Conservation (phyloP, 176 grass and related monocot species). For the Chloris gayana region DNA sequence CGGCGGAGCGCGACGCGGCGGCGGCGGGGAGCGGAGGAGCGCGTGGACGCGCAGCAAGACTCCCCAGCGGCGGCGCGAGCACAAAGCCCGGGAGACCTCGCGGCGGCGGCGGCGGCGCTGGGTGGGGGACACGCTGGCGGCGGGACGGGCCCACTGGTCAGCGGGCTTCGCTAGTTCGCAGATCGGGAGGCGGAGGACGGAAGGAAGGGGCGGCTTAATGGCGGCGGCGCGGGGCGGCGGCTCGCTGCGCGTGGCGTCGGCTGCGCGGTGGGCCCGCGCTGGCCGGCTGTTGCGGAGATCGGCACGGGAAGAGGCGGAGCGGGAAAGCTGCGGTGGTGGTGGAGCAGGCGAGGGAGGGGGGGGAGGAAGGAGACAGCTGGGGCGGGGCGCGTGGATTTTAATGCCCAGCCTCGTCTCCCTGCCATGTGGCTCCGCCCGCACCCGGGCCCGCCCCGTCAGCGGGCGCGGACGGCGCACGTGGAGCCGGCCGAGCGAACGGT, state of each 20-base stretch:
- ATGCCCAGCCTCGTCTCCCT: background rate
- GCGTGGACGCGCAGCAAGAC: background rate
- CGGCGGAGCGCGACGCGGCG: background rate
- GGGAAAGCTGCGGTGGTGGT: conserved; percentile 23
- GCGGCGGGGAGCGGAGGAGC: background rate
- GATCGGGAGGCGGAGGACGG: conserved; percentile 38
- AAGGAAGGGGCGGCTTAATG: background rate
- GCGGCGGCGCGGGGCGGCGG: background rate
- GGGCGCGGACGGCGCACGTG: background rate
- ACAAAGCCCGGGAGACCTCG: background rate
- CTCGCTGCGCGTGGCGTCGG: background rate
- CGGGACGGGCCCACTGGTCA: conserved; percentile 10
- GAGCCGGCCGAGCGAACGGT: background rate
- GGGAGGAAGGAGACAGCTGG: conserved; percentile 14
- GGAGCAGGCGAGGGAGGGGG: conserved; percentile 24
- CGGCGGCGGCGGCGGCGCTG: background rate
- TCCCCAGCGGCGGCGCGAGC: background rate
- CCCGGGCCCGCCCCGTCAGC: background rate
- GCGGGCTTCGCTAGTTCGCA: conserved; percentile 10
- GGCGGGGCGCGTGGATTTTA: conserved; percentile 21
- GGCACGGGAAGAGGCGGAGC: conserved; percentile 28
- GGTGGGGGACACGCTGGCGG: background rate
- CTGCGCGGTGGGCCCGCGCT: background rate
- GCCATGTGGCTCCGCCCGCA: background rate
- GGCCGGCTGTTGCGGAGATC: conserved; percentile 31